A percentile compares a stretch with the other conserved stretches of the same genome.
These are phyloP conservation scores for Comarum palustre DNA, from an alignment of 306 rosid genomes.

Conservation along the genomic window DNA sequence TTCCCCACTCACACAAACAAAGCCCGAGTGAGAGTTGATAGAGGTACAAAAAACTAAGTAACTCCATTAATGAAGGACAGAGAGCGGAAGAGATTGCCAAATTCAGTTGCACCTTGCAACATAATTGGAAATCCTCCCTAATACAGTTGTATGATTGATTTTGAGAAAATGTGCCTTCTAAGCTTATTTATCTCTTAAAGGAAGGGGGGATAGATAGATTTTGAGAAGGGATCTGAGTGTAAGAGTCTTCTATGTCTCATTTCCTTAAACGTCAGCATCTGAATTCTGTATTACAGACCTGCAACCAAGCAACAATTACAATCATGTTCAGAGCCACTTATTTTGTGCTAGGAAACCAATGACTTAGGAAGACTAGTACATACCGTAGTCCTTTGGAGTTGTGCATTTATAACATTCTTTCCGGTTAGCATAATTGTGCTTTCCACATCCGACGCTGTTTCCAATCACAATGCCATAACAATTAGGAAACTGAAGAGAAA, in stretches of 20 bases:
- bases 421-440: slow-evolving; percentile 90
- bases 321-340: slow-evolving; percentile 16
- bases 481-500: slow-evolving; percentile 10
- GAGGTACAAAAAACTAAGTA: slow-evolving; percentile 14
- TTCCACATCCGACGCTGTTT: slow-evolving; percentile 75
- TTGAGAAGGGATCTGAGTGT: slow-evolving; percentile 26
- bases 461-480: slow-evolving; percentile 13
- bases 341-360: background rate
- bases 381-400: slow-evolving; percentile 62
- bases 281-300: slow-evolving; percentile 38
- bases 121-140: slow-evolving; percentile 30
- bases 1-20: slow-evolving; percentile 38
- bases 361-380: slow-evolving; percentile 17
- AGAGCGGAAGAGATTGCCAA: slow-evolving; percentile 37
- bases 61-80: slow-evolving; percentile 17
- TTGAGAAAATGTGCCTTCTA: slow-evolving; percentile 35
- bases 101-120: slow-evolving; percentile 35
- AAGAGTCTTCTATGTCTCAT: slow-evolving; percentile 21
- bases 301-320: slow-evolving; percentile 24
- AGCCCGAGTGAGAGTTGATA: slow-evolving; percentile 5
- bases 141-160: slow-evolving; percentile 16
- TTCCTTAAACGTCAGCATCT: slow-evolving; percentile 46
- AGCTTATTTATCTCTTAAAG: slow-evolving; percentile 30
- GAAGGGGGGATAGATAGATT: slow-evolving; percentile 14
- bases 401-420: slow-evolving; percentile 80